These are phyloP conservation scores for Pseudisothecium myosuroides DNA, from an alignment of 225 moss, liverwort and hornwort species.

Conservation along the genomic window DNA sequence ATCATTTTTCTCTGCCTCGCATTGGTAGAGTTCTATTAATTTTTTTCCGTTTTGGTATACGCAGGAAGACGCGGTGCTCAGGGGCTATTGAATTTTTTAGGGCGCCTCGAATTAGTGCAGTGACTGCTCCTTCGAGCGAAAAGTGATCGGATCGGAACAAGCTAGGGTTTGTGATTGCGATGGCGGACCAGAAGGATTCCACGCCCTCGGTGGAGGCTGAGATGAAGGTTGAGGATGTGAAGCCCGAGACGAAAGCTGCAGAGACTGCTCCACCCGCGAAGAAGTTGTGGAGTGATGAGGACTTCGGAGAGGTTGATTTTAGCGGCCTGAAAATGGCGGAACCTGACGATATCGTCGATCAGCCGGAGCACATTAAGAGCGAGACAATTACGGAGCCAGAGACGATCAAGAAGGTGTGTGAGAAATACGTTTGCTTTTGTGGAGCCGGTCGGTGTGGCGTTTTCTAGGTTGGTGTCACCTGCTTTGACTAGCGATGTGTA, in stretches of 20 bases:
- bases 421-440: neutral
- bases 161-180: neutral
- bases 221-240: conserved; percentile 1
- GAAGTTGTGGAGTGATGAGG: conserved; percentile 44
- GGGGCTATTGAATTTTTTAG: neutral
- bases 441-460: neutral
- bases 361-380: conserved; percentile 43
- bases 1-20: neutral
- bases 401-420: conserved; percentile 32
- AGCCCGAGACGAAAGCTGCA: neutral
- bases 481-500: neutral
- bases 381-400: conserved; percentile 47
- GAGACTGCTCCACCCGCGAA: conserved; percentile 6
- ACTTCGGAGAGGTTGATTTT: conserved; percentile 35
- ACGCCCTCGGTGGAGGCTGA: neutral
- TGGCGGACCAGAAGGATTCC: conserved; percentile 10
- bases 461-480: neutral
- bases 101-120: neutral
- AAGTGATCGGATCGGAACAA: neutral
- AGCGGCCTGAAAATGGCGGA: conserved; percentile 33
- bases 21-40: neutral
- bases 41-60: neutral
- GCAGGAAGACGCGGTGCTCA: neutral
- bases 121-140: neutral
- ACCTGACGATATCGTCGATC: conserved; percentile 39